Conservation (phyloP, 2,329 filamentous ascomycete species). For the Xylariales sp. region DNA sequence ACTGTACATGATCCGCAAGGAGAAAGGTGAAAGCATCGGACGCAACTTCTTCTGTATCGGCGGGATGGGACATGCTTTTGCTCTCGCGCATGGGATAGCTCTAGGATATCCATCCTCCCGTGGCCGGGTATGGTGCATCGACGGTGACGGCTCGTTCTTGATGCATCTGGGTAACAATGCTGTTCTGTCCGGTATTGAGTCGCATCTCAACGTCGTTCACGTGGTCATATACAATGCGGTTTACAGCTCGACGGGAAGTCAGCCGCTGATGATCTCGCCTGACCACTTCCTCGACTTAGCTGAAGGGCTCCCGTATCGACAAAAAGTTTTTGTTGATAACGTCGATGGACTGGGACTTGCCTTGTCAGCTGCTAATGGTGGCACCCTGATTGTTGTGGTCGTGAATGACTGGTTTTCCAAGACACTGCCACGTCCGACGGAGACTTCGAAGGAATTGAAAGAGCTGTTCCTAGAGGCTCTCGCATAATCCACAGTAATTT, state of each 20-base stretch:
- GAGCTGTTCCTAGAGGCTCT: not conserved
- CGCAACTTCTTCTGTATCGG: not conserved
- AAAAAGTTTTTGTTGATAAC: constrained; percentile 4
- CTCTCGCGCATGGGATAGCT: not conserved
- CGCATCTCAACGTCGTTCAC: not conserved
- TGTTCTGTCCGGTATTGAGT: constrained; percentile 5
- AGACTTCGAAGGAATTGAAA: constrained; percentile 1
- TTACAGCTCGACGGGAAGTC: constrained; percentile 6
- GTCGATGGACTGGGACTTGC: not conserved
- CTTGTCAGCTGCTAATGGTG: not conserved
- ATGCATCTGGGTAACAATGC: constrained; percentile 8
- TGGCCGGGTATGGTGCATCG: constrained; percentile 4
- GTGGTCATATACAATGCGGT: constrained; percentile 8
- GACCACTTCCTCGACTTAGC: constrained; percentile 1
- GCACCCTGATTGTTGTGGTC: not conserved
- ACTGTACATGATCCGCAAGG: constrained; percentile 6
- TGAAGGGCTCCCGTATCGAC: not conserved
- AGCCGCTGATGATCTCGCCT: not conserved
- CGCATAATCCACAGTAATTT: too few species aligned
- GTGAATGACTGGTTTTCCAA: not conserved
- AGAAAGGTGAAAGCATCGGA: not conserved
- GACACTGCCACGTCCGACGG: not conserved
- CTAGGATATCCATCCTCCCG: not conserved
- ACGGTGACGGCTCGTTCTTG: constrained; percentile 9
- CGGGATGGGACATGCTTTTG: not conserved